Evolutionary conservation across 352 stramenopile genomes (phyloP).

Genomic region (Globisporangium alternatum): DNA sequence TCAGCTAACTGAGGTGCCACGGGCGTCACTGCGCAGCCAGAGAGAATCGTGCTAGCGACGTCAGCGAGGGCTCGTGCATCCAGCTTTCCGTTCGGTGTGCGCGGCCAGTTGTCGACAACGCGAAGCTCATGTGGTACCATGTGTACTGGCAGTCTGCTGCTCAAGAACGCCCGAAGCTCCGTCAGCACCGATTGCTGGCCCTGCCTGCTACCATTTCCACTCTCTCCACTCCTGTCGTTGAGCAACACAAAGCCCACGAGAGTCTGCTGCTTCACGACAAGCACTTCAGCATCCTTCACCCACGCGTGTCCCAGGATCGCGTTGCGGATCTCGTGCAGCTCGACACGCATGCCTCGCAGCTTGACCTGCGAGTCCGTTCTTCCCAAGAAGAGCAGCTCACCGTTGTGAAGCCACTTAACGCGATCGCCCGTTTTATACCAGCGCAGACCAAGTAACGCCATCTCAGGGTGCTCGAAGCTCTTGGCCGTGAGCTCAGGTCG

Average conservation of each 20-base stretch:
- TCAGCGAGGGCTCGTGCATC: conserved; percentile 39
- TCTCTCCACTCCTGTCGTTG: not conserved
- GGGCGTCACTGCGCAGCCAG: not conserved
- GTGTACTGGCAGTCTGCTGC: conserved; percentile 42
- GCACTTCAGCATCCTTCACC: conserved; percentile 47
- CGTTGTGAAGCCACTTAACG: conserved; percentile 1
- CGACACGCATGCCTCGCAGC: conserved; percentile 75
- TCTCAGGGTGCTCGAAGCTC: not conserved
- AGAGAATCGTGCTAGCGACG: not conserved
- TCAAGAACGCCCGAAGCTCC: conserved; percentile 24
- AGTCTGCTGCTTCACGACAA: conserved; percentile 26
- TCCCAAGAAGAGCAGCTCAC: not conserved
- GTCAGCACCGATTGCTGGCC: conserved; percentile 5
- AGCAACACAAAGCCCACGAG: conserved; percentile 59
- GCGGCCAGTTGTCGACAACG: conserved; percentile 42
- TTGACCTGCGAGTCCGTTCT: conserved; percentile 79
- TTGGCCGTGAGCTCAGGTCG: conserved; percentile 2
- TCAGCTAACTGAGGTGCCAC: not conserved
- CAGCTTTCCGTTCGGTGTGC: conserved; percentile 75
- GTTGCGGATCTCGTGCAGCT: conserved; percentile 77
- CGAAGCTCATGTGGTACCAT: conserved; percentile 64
- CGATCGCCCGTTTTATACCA: conserved; percentile 6
- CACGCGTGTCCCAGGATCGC: conserved; percentile 35
- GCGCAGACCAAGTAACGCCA: not conserved
- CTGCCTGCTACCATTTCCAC: not conserved